phyloP scores from a whole-genome alignment of 2,329 filamentous ascomycete species.

The Colletotrichum tamarilloi region DNA sequence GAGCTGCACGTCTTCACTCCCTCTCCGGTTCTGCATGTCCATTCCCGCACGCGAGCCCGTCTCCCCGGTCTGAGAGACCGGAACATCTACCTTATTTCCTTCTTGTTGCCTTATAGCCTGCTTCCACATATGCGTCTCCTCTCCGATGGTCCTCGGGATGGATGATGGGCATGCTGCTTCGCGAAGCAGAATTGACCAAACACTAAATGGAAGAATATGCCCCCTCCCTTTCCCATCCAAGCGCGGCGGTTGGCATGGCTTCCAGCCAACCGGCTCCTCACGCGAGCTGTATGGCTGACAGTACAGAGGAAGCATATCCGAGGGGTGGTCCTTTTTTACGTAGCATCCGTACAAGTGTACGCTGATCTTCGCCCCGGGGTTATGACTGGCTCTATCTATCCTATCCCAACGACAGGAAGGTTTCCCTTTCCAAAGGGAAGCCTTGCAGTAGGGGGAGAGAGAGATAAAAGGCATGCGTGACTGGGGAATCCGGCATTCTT shows the following conservation, averaged over 20 bases:
- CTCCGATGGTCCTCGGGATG: not conserved
- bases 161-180: not conserved
- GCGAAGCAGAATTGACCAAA: not conserved
- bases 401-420: not conserved
- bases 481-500: not conserved
- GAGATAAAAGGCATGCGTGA: not conserved
- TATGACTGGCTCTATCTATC: not conserved
- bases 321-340: not conserved
- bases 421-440: not conserved
- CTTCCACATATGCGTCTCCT: not conserved
- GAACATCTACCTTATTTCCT: slow-evolving; percentile 7
- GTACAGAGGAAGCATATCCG: slow-evolving; percentile 20
- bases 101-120: not conserved
- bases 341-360: not conserved
- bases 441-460: not conserved
- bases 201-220: not conserved
- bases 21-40: slow-evolving; percentile 6
- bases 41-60: not conserved
- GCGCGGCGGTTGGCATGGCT: not conserved
- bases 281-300: slow-evolving; percentile 11
- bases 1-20: slow-evolving; percentile 10
- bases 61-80: slow-evolving; percentile 1
- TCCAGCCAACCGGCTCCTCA: slow-evolving; percentile 22
- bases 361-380: not conserved
- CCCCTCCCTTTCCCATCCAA: not conserved